Base-by-base conservation (phyloP, 306 rosid genomes). In the Parietaria judaica region DNA sequence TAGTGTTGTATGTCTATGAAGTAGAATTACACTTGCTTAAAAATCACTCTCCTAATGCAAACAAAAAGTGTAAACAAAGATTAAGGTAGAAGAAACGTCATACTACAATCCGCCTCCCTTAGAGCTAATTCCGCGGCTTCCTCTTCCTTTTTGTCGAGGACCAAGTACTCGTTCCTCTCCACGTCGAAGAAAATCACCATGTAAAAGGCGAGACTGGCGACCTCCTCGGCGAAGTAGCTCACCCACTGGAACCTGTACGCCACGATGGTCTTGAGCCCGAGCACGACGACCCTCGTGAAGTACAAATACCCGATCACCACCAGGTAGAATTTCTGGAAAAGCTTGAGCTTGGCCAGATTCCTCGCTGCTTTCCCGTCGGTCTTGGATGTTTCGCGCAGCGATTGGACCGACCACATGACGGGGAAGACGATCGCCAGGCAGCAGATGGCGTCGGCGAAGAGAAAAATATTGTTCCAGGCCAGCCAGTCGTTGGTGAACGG, bases 161-260 rank as follows among this genome's bases (percentile, higher is more conserved):
- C 80, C 36, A 88, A 84, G 81, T 88, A 92, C 71, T 88, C 95
- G 51, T 92, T 84, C 74, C 51, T 83, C 92, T 80, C 89, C 73
- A 83, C 86, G 98, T 77, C 98, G 54, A 88, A 85, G 82, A 91
- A 91, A 83, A 91, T 91, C 31, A 91, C 76, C 57, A 75, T 15
- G 39, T 88, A 91, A 70, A 91, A 91, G 2, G 54, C 80, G 9
- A 91, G 86, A 54, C 88, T 91, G 0, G 85, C 98, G 23, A 70
- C 73, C 74, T 91, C 98, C 84, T 88, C 96, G 0, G 98, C 95
- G 4, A 92, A 95, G 76, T 82, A 77, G 69, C 96, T 84, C 44
- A 83, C 90, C 96, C 98, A 91, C 64, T 88, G 98, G 69, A 78
- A 91, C 86, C 85, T 85, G 44, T 88, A 88, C 5, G 96, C 98